These are phyloP conservation scores for Phyllachora maydis DNA, from an alignment of 2,329 filamentous ascomycete species.

Conservation along the genomic window DNA sequence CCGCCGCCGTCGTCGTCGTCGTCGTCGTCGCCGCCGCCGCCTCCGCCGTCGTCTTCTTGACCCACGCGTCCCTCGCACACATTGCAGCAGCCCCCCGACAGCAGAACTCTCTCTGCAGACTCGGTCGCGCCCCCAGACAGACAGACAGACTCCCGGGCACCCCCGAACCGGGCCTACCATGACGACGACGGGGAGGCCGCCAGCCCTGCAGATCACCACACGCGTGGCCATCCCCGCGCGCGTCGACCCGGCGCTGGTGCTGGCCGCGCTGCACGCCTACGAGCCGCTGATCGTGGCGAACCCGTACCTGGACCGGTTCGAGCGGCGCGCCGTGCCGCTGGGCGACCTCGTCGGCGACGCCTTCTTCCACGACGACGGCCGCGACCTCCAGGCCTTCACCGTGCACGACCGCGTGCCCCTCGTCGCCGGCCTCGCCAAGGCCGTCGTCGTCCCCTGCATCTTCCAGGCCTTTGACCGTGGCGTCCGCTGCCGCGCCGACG, in stretches of 20 bases:
- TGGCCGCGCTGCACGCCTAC: slow-evolving; percentile 17
- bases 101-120: too few relatives aligned
- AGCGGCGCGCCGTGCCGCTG: slow-evolving; percentile 12
- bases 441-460: slow-evolving; percentile 18
- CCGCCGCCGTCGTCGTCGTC: slow-evolving; percentile 12
- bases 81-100: too few relatives aligned
- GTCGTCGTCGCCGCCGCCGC: slow-evolving; percentile 8
- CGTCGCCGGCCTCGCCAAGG: slow-evolving; percentile 17
- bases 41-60: slow-evolving; percentile 12
- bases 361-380: slow-evolving; percentile 16
- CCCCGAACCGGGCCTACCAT: too few relatives aligned
- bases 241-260: slow-evolving; percentile 14
- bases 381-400: slow-evolving; percentile 9
- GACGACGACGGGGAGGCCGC: too few relatives aligned
- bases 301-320: slow-evolving; percentile 16
- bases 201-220: slow-evolving; percentile 16
- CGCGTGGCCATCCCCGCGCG: slow-evolving; percentile 18
- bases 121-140: too few relatives aligned
- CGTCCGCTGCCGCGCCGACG: slow-evolving; percentile 19
- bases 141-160: not conserved
- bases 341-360: slow-evolving; percentile 15
- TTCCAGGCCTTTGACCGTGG: slow-evolving; percentile 20
- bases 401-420: slow-evolving; percentile 15
- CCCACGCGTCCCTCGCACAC: too few relatives aligned
- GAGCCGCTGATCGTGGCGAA: slow-evolving; percentile 18